Conservation (phyloP, 1,284 basidiomycete genomes). For the Puccinia brachypodii region DNA sequence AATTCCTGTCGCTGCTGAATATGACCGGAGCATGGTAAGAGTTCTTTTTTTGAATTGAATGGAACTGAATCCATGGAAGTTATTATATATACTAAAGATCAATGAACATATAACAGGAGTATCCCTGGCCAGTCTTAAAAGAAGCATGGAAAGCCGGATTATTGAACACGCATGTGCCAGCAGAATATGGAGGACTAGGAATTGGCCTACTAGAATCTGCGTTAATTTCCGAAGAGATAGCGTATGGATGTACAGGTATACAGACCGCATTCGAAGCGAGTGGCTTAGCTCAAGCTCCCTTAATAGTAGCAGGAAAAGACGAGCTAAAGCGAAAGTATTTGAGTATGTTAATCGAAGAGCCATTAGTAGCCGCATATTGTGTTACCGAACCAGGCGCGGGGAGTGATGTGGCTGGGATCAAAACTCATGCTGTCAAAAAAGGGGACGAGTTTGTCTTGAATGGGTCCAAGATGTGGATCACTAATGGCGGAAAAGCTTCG, state of each 20-base stretch:
- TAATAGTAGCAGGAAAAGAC: slow-evolving; percentile 62
- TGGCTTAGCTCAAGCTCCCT: slow-evolving; percentile 62
- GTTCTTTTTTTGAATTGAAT: not conserved
- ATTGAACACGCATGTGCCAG: slow-evolving; percentile 61
- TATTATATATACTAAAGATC: not conserved
- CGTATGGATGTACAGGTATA: slow-evolving; percentile 63
- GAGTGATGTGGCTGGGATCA: slow-evolving; percentile 62
- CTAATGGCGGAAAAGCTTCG: slow-evolving; percentile 59
- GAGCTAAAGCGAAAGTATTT: slow-evolving; percentile 63
- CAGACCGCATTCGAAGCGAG: slow-evolving; percentile 62
- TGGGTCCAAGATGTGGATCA: slow-evolving; percentile 60
- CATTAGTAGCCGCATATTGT: slow-evolving; percentile 63
- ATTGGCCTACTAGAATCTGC: slow-evolving; percentile 61
- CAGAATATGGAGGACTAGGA: slow-evolving; percentile 62
- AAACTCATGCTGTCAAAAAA: slow-evolving; percentile 61
- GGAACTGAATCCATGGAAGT: not conserved
- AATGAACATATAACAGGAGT: slow-evolving; percentile 55
- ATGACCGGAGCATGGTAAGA: slow-evolving; percentile 60
- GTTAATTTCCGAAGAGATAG: slow-evolving; percentile 60
- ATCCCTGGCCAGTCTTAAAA: slow-evolving; percentile 63
- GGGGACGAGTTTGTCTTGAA: slow-evolving; percentile 62
- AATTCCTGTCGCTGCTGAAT: slow-evolving; percentile 61
- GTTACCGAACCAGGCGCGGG: slow-evolving; percentile 60
- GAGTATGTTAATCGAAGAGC: slow-evolving; percentile 64
- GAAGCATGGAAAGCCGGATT: slow-evolving; percentile 61